phyloP scores from a whole-genome alignment of 2,329 filamentous ascomycete genomes.

The Penicillium sp. region DNA sequence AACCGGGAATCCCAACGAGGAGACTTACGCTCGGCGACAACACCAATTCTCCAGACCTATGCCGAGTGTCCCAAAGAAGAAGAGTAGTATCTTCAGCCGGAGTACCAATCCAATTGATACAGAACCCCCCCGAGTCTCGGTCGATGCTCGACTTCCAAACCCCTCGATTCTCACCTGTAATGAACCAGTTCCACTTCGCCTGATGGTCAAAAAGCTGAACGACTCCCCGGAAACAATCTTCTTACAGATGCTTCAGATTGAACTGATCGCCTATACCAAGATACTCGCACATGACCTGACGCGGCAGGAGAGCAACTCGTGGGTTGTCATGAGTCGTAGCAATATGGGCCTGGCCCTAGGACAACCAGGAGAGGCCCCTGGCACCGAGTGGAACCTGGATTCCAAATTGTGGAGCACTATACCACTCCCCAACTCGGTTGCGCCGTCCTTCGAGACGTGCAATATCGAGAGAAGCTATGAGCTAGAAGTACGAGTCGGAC shows the following conservation, averaged over 20 bases:
- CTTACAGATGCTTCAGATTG: constrained; percentile 77
- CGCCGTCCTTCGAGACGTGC: constrained; percentile 84
- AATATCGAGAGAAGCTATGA: constrained; percentile 83
- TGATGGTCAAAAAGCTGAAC: constrained; percentile 76
- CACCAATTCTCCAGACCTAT: constrained; percentile 57
- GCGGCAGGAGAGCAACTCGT: constrained; percentile 70
- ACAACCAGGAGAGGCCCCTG: constrained; percentile 57
- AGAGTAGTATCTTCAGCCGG: constrained; percentile 62
- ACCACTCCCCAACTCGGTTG: constrained; percentile 79
- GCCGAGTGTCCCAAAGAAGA: constrained; percentile 51
- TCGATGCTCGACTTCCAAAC: constrained; percentile 84
- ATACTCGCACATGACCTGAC: constrained; percentile 75
- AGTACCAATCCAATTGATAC: constrained; percentile 29
- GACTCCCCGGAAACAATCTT: constrained; percentile 70
- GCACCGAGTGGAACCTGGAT: constrained; percentile 70
- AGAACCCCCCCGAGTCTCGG: constrained; percentile 61
- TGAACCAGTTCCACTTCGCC: constrained; percentile 74
- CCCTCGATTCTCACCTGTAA: constrained; percentile 90
- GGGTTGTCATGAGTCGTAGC: constrained; percentile 71
- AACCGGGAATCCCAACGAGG: constrained; percentile 65
- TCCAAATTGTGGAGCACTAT: constrained; percentile 70
- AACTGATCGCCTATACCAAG: constrained; percentile 76
- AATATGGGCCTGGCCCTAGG: constrained; percentile 73
- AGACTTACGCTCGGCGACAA: constrained; percentile 78
- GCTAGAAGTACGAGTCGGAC: constrained; percentile 76